Evolutionary conservation across 1,139 yeast genomes (phyloP).

Genomic region (Hansenula anomala): DNA sequence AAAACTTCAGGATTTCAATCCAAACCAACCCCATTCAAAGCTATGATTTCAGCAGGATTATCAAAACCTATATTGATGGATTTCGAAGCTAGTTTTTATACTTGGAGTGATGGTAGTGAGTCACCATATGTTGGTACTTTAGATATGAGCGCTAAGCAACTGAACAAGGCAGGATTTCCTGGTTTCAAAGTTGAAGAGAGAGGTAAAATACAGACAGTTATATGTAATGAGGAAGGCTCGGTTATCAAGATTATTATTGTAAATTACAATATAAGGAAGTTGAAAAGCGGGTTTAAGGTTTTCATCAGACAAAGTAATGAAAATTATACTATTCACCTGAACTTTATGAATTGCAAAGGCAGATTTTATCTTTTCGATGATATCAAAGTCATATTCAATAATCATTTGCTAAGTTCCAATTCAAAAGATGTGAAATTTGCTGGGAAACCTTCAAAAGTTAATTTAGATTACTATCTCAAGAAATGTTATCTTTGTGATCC

Average conservation of each 20-base stretch:
- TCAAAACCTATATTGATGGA: constrained; percentile 9
- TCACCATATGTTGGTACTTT: constrained; percentile 38
- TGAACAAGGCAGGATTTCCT: constrained; percentile 25
- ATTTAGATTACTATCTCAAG: constrained; percentile 4
- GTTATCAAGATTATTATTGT: constrained; percentile 31
- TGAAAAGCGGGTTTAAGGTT: constrained; percentile 26
- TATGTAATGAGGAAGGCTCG: constrained; percentile 35
- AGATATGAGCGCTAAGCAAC: constrained; percentile 28
- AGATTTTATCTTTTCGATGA: constrained; percentile 32
- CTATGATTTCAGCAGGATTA: constrained; percentile 4
- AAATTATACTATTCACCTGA: constrained; percentile 9
- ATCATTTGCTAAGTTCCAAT: constrained; percentile 9
- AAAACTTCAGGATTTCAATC: constrained; percentile 11
- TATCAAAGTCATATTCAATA: constrained; percentile 33
- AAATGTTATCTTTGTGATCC: constrained; percentile 8
- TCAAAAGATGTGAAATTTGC: constrained; percentile 4
- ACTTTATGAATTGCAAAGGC: constrained; percentile 24
- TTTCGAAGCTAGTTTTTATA: constrained; percentile 33
- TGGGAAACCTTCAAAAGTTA: constrained; percentile 7
- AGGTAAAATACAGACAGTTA: constrained; percentile 38
- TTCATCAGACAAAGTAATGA: constrained; percentile 27
- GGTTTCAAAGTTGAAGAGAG: constrained; percentile 35
- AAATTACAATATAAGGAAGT: constrained; percentile 31
- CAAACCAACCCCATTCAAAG: constrained; percentile 7
- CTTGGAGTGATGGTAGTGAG: constrained; percentile 25